Percentiles rank a stretch among this genome's conserved stretches.
Evolutionary conservation across 1,284 basidiomycete genomes (phyloP).

Genomic region (Fomitopsis pinicola): DNA sequence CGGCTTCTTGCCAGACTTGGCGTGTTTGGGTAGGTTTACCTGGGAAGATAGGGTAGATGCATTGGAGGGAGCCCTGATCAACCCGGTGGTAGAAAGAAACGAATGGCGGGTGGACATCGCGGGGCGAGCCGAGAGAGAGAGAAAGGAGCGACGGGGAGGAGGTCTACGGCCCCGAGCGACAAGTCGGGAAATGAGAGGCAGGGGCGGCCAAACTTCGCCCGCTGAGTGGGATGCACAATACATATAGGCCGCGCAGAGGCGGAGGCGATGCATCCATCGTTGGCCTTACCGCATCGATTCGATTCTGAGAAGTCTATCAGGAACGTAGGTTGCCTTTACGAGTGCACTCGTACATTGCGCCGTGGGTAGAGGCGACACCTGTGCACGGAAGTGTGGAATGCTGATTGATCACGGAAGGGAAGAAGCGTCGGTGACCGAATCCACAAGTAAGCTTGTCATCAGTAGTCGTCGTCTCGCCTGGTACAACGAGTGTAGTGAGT

Average conservation of each 20-base stretch:
- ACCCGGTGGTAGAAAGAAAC: slow-evolving; percentile 28
- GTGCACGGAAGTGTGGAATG: not conserved
- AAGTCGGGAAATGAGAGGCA: not conserved
- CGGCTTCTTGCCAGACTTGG: slow-evolving; percentile 13
- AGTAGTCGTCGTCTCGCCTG: too few species aligned
- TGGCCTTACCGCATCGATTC: not conserved
- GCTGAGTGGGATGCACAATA: not conserved
- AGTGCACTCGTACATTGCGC: not conserved
- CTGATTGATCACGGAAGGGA: not conserved
- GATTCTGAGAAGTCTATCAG: not conserved
- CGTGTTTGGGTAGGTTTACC: slow-evolving; percentile 8
- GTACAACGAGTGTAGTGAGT: too few species aligned
- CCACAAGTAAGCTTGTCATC: not conserved
- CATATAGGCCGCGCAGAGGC: not conserved
- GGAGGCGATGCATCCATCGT: not conserved
- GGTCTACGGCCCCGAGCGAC: not conserved
- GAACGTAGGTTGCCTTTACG: not conserved
- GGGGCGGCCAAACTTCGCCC: not conserved
- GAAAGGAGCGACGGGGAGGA: not conserved
- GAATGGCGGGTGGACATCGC: slow-evolving; percentile 29
- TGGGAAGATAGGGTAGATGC: slow-evolving; percentile 5
- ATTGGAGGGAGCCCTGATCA: slow-evolving; percentile 21
- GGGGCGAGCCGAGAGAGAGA: not conserved
- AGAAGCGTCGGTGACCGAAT: not conserved
- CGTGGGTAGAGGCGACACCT: not conserved